phyloP scores from a whole-genome alignment of 1,139 yeast species.

The Candida dubliniensis region DNA sequence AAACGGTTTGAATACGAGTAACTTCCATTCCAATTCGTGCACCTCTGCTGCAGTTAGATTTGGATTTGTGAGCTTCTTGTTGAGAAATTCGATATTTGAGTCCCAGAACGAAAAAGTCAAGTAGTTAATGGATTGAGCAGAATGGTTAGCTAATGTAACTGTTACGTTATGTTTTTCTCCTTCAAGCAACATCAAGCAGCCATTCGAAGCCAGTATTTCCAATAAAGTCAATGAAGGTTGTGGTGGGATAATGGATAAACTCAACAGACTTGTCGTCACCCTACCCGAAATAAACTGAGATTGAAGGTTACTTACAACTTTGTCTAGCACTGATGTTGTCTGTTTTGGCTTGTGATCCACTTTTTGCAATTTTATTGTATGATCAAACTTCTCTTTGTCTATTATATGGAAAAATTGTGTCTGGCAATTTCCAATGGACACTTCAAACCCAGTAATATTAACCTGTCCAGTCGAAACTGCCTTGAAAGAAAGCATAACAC shows the following conservation, averaged over 20 bases:
- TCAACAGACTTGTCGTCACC: slow-evolving; percentile 19
- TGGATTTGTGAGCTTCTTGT: slow-evolving; percentile 25
- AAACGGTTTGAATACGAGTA: slow-evolving; percentile 61
- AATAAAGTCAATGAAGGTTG: slow-evolving; percentile 65
- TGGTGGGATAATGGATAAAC: slow-evolving; percentile 52
- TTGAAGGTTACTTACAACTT: slow-evolving; percentile 24
- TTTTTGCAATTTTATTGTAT: slow-evolving; percentile 1
- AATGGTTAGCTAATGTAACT: slow-evolving; percentile 56
- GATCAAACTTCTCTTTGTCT: slow-evolving; percentile 25
- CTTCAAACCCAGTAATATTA: slow-evolving; percentile 32
- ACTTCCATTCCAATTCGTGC: slow-evolving; percentile 73
- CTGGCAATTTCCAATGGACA: slow-evolving; percentile 29
- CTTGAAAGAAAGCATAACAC: slow-evolving; percentile 36
- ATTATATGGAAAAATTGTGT: slow-evolving; percentile 32
- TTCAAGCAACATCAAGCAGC: slow-evolving; percentile 77
- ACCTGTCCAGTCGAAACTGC: slow-evolving; percentile 34
- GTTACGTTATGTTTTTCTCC: slow-evolving; percentile 63
- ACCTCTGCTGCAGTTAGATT: slow-evolving; percentile 56
- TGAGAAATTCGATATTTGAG: slow-evolving; percentile 68
- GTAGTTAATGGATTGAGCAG: slow-evolving; percentile 55
- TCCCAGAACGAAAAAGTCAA: slow-evolving; percentile 68
- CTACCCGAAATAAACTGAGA: slow-evolving; percentile 21
- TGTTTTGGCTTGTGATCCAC: background rate
- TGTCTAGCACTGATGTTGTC: slow-evolving; percentile 12
- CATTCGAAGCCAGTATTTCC: slow-evolving; percentile 56